Percentiles rank a stretch among this genome's conserved stretches.
Conservation (phyloP, 2,329 filamentous ascomycete species). For the Penicillium sp. region DNA sequence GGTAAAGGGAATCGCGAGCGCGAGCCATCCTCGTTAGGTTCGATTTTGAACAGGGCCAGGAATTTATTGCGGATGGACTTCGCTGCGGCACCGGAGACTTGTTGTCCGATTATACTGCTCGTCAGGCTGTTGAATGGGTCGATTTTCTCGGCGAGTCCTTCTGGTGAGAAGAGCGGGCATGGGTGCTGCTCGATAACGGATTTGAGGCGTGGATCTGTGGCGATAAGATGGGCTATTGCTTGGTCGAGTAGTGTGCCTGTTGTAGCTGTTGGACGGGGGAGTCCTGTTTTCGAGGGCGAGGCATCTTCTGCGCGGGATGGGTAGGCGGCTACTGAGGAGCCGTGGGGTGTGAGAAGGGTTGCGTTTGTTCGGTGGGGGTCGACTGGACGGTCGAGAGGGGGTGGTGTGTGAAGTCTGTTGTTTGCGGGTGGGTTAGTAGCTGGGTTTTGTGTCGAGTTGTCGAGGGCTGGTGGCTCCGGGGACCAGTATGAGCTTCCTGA, state of each 20-base stretch:
- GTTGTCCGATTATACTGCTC: conserved; percentile 91
- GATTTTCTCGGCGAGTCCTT: conserved; percentile 78
- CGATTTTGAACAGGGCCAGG: conserved; percentile 65
- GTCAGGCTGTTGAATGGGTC: conserved; percentile 84
- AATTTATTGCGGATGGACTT: conserved; percentile 87
- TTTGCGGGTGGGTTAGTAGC: conserved; percentile 25
- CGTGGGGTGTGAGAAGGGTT: conserved; percentile 49
- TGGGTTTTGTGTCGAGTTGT: conserved; percentile 31
- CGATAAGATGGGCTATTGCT: conserved; percentile 73
- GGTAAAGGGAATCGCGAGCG: conserved; percentile 69
- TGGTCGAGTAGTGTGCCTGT: conserved; percentile 72
- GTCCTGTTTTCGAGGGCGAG: conserved; percentile 44
- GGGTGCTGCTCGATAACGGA: conserved; percentile 71
- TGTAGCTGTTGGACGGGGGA: conserved; percentile 54
- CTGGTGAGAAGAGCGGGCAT: conserved; percentile 77
- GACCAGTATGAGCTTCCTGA: conserved; percentile 21
- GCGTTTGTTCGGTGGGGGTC: conserved; percentile 51
- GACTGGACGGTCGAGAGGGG: conserved; percentile 45
- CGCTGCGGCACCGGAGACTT: conserved; percentile 91
- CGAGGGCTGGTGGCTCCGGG: conserved; percentile 14
- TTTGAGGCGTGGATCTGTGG: conserved; percentile 70
- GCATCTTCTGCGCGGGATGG: conserved; percentile 40
- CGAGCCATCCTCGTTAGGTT: conserved; percentile 17
- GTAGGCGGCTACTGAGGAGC: conserved; percentile 50
- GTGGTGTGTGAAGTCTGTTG: conserved; percentile 50